Evolutionary conservation across 495 filamentous ascomycete species (phyloP).

Genomic region (Neurospora cerealis): DNA sequence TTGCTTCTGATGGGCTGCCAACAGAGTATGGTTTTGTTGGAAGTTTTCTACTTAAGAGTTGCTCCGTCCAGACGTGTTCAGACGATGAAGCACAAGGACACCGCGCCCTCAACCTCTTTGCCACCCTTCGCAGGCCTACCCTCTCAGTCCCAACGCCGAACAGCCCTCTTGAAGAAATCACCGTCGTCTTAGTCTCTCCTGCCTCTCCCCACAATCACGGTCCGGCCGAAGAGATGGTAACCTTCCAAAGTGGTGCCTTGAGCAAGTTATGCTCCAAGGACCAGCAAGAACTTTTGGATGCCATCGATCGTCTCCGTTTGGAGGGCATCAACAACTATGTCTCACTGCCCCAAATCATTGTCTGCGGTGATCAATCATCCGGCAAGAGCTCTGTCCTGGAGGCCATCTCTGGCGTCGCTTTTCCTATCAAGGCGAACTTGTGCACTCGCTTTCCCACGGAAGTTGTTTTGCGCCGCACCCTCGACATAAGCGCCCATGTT

Average conservation of each 20-base stretch:
- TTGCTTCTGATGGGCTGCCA: not conserved
- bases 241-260: constrained; percentile 7
- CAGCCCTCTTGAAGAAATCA: not conserved
- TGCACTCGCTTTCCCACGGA: constrained; percentile 62
- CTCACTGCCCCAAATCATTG: constrained; percentile 55
- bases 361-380: constrained; percentile 59
- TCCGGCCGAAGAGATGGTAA: not conserved
- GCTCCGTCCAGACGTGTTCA: not conserved
- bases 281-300: constrained; percentile 40
- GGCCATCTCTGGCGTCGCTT: constrained; percentile 60
- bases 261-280: constrained; percentile 29
- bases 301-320: constrained; percentile 46
- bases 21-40: not conserved
- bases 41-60: not conserved
- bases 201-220: not conserved
- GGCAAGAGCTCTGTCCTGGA: constrained; percentile 68
- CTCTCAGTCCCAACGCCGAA: not conserved
- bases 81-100: not conserved
- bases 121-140: not conserved
- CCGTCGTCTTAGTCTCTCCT: not conserved
- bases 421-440: constrained; percentile 49
- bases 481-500: constrained; percentile 26
- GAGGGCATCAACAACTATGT: constrained; percentile 46
- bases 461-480: constrained; percentile 40
- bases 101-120: not conserved